These are phyloP conservation scores for Podaxis sp. DNA, from an alignment of 768 basidiomycete species.

Conservation along the genomic window DNA sequence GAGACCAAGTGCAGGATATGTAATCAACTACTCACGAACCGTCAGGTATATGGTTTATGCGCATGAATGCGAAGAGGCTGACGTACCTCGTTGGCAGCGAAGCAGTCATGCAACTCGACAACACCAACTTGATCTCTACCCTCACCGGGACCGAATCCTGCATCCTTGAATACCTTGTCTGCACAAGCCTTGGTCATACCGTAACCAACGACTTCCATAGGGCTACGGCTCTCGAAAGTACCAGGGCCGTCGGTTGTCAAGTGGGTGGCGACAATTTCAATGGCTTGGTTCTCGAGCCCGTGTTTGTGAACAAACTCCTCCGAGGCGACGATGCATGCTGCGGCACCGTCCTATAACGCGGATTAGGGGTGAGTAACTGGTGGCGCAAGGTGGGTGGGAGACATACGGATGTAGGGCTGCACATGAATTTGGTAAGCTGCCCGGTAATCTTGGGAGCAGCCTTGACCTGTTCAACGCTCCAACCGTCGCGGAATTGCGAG, in stretches of 20 bases:
- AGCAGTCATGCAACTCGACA: conserved; percentile 85
- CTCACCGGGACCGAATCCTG: conserved; percentile 62
- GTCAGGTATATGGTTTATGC: background rate
- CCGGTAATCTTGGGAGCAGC: conserved; percentile 66
- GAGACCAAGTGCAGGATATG: conserved; percentile 78
- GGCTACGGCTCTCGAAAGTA: conserved; percentile 64
- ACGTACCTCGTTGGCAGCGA: conserved; percentile 73
- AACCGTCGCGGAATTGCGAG: conserved; percentile 80
- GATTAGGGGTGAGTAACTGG: background rate
- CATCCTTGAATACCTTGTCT: conserved; percentile 66
- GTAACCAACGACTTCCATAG: conserved; percentile 84
- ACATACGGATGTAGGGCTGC: conserved; percentile 76
- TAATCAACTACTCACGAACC: conserved; percentile 54
- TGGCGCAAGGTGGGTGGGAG: background rate
- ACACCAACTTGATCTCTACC: conserved; percentile 79
- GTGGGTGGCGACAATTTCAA: conserved; percentile 71
- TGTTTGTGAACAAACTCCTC: conserved; percentile 75
- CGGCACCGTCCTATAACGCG: conserved; percentile 60
- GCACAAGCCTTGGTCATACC: conserved; percentile 70
- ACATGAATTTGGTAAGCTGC: conserved; percentile 81
- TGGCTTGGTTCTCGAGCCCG: conserved; percentile 80
- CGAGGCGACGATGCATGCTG: conserved; percentile 74
- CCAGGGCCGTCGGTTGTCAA: conserved; percentile 64
- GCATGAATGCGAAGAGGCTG: background rate
- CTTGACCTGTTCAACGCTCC: conserved; percentile 70